These are phyloP conservation scores for Cladophialophora psammophila DNA, from an alignment of 2,329 filamentous ascomycete genomes.

Conservation along the genomic window DNA sequence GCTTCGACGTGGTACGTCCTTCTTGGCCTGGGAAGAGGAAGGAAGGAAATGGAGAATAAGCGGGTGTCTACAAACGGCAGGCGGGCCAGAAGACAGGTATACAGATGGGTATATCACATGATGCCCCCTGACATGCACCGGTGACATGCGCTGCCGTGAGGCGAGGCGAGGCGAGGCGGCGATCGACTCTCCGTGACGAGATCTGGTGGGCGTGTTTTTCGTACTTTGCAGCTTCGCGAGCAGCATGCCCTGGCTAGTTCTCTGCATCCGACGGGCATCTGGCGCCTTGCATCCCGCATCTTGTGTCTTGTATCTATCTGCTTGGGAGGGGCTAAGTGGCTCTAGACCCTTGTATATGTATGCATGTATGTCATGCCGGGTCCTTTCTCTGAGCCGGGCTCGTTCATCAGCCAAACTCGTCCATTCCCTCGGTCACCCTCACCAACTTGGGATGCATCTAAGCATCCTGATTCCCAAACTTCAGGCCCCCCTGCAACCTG, in stretches of 20 bases:
- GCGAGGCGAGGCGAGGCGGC: no score
- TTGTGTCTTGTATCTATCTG: not conserved
- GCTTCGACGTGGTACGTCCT: no score
- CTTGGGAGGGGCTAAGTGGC: not conserved
- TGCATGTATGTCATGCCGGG: not conserved
- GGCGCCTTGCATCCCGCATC: not conserved
- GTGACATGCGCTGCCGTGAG: no score
- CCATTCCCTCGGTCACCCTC: not conserved
- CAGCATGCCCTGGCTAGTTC: no score
- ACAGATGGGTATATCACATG: no score
- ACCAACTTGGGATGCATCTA: not conserved
- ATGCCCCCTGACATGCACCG: no score
- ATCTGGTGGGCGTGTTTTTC: not conserved
- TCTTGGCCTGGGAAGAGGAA: no score
- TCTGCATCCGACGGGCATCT: not conserved
- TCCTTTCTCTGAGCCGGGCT: not conserved
- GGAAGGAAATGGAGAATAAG: no score
- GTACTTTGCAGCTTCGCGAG: not conserved
- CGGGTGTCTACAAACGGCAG: no score
- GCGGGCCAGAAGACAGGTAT: no score
- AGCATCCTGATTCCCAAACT: slow-evolving; percentile 68
- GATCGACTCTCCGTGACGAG: not conserved
- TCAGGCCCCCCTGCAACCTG: slow-evolving; percentile 74
- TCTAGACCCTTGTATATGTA: not conserved
- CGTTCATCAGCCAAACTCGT: not conserved